A percentile compares a stretch with the other conserved stretches of the same genome.
These are phyloP conservation scores for Thyridium curvatum DNA, from an alignment of 2,329 filamentous ascomycete genomes.

Conservation along the genomic window DNA sequence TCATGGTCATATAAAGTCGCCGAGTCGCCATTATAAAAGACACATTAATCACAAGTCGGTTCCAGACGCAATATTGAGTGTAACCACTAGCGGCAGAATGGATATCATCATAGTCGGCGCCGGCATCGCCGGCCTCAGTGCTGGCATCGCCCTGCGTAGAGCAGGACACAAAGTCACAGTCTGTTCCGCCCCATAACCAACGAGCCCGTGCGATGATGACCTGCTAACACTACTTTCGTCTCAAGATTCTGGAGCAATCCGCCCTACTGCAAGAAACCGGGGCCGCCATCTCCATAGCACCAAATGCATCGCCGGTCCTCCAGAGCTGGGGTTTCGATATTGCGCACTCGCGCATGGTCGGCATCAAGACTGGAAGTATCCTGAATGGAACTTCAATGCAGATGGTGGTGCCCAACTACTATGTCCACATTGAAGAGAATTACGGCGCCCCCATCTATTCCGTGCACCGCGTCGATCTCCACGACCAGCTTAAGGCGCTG, in stretches of 20 bases:
- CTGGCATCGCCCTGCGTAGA: slow-evolving; percentile 45
- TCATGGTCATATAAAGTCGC: too few species aligned
- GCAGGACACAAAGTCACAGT: slow-evolving; percentile 41
- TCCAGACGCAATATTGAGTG: too few species aligned
- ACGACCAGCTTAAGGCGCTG: slow-evolving; percentile 40
- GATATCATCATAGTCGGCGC: slow-evolving; percentile 23
- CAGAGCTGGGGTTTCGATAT: slow-evolving; percentile 28
- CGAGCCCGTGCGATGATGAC: too few species aligned
- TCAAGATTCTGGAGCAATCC: slow-evolving; percentile 53
- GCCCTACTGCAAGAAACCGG: slow-evolving; percentile 46
- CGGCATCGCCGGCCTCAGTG: slow-evolving; percentile 46
- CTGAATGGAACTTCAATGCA: slow-evolving; percentile 18
- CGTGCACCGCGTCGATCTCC: slow-evolving; percentile 45
- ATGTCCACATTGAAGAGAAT: slow-evolving; percentile 20
- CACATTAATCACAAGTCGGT: too few species aligned
- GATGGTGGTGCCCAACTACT: slow-evolving; percentile 26
- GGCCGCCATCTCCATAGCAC: slow-evolving; percentile 47
- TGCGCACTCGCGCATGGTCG: slow-evolving; percentile 21
- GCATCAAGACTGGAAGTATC: slow-evolving; percentile 12
- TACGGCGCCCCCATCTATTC: slow-evolving; percentile 44
- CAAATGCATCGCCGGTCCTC: slow-evolving; percentile 55
- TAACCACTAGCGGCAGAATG: neutral
- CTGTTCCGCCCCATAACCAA: slow-evolving; percentile 3
- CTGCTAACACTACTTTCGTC: neutral
- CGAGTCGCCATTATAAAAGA: too few species aligned